These are phyloP conservation scores for Abrus pulchellus DNA, from an alignment of 306 rosid genomes.

Conservation along the genomic window DNA sequence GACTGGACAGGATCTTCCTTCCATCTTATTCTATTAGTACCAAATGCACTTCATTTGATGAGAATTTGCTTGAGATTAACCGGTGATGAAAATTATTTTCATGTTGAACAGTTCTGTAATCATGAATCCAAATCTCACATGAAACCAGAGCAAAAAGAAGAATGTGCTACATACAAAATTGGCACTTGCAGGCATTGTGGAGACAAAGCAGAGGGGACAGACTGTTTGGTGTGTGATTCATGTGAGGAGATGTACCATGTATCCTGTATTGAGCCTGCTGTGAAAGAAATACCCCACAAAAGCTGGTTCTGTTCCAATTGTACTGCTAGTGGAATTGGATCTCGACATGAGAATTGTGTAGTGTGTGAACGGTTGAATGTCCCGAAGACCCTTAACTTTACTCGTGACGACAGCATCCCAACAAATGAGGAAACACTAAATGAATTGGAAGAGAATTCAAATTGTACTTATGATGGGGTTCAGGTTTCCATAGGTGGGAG, in stretches of 20 bases:
- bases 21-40: constrained; percentile 12
- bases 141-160: constrained; percentile 70
- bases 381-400: constrained; percentile 50
- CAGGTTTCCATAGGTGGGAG: constrained; percentile 45
- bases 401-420: constrained; percentile 55
- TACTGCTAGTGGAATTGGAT: constrained; percentile 65
- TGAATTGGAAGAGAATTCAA: constrained; percentile 64
- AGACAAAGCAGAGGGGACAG: constrained; percentile 72
- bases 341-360: constrained; percentile 75
- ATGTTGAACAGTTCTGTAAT: constrained; percentile 58
- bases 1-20: constrained; percentile 32
- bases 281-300: constrained; percentile 78
- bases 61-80: constrained; percentile 30
- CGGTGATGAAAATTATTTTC: constrained; percentile 46
- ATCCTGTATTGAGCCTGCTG: constrained; percentile 87
- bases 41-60: constrained; percentile 45
- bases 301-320: constrained; percentile 90
- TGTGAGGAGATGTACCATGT: constrained; percentile 93
- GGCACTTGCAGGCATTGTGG: constrained; percentile 84
- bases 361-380: constrained; percentile 80
- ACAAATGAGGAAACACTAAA: constrained; percentile 56
- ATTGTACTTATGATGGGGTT: constrained; percentile 58
- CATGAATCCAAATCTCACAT: constrained; percentile 64
- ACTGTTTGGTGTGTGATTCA: constrained; percentile 94
- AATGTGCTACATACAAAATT: constrained; percentile 48